Percentiles rank a stretch among this genome's conserved stretches.
These are phyloP conservation scores for Penicillium capsulatum DNA, from an alignment of 2,329 filamentous ascomycete species.

Conservation along the genomic window DNA sequence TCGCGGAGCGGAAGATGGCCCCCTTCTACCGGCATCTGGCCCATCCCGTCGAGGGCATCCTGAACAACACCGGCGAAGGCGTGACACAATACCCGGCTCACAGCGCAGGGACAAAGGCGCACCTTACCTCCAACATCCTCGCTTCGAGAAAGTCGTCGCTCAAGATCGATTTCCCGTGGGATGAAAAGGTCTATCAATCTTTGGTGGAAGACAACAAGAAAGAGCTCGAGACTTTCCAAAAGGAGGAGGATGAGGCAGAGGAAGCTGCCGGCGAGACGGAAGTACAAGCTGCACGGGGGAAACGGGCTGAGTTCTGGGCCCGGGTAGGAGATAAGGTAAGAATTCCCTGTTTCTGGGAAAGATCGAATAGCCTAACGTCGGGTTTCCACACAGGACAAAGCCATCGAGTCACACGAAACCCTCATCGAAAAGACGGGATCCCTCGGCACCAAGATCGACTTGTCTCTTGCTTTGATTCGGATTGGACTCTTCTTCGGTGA, in stretches of 20 bases:
- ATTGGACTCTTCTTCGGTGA: conserved; percentile 96
- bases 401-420: conserved; percentile 84
- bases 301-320: conserved; percentile 94
- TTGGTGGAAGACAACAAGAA: conserved; percentile 72
- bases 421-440: conserved; percentile 97
- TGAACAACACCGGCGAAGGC: conserved; percentile 71
- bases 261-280: conserved; percentile 97
- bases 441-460: conserved; percentile 92
- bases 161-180: conserved; percentile 75
- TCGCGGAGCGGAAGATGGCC: conserved; percentile 62
- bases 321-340: conserved; percentile 89
- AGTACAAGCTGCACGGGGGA: conserved; percentile 84
- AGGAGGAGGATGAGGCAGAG: conserved; percentile 86
- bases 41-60: conserved; percentile 66
- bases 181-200: conserved; percentile 78
- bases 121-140: conserved; percentile 68
- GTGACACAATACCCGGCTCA: conserved; percentile 45
- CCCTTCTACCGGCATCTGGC: conserved; percentile 63
- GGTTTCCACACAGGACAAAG: conserved; percentile 66
- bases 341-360: too few relatives aligned
- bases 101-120: conserved; percentile 37
- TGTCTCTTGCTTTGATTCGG: conserved; percentile 93
- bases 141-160: conserved; percentile 64
- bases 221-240: conserved; percentile 71
- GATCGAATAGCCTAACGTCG: too few relatives aligned